A percentile compares a stretch with the other conserved stretches of the same genome.
These are phyloP conservation scores for Heritiera littoralis DNA, from an alignment of 345 rosid genomes.

Conservation along the genomic window DNA sequence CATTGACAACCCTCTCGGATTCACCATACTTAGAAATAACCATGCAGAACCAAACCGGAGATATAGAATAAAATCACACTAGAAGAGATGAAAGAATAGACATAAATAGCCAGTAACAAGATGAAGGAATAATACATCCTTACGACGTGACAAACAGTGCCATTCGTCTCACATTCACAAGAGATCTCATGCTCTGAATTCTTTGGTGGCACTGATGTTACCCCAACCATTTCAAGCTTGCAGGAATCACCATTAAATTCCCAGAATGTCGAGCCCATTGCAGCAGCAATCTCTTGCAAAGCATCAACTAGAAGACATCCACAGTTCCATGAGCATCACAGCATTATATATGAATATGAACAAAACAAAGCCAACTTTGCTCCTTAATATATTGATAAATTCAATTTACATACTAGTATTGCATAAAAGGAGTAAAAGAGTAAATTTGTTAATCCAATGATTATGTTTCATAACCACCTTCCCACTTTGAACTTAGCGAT, in stretches of 20 bases:
- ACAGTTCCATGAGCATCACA: slow-evolving; percentile 26
- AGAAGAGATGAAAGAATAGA: slow-evolving; percentile 13
- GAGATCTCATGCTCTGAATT: slow-evolving; percentile 36
- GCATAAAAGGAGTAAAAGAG: background rate
- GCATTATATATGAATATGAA: background rate
- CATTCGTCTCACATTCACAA: slow-evolving; percentile 44
- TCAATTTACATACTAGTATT: background rate
- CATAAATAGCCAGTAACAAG: slow-evolving; percentile 9
- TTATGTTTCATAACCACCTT: no score
- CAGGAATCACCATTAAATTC: slow-evolving; percentile 47
- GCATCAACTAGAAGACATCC: slow-evolving; percentile 45
- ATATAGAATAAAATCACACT: background rate
- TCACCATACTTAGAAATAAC: background rate
- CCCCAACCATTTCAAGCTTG: slow-evolving; percentile 36
- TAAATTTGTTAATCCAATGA: background rate
- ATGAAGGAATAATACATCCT: slow-evolving; percentile 42
- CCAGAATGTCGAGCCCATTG: slow-evolving; percentile 50
- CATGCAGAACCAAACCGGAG: background rate
- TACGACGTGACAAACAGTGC: slow-evolving; percentile 49
- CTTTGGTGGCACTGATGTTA: slow-evolving; percentile 35
- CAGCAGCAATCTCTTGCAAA: slow-evolving; percentile 39
- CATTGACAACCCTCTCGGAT: background rate
- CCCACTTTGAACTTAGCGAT: no score
- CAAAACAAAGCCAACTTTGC: background rate
- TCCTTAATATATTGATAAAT: background rate